Evolutionary conservation across 2,329 filamentous ascomycete genomes (phyloP), one percentile per base, ranked within the genome.

Genomic region (Cladosporium sp.): DNA sequence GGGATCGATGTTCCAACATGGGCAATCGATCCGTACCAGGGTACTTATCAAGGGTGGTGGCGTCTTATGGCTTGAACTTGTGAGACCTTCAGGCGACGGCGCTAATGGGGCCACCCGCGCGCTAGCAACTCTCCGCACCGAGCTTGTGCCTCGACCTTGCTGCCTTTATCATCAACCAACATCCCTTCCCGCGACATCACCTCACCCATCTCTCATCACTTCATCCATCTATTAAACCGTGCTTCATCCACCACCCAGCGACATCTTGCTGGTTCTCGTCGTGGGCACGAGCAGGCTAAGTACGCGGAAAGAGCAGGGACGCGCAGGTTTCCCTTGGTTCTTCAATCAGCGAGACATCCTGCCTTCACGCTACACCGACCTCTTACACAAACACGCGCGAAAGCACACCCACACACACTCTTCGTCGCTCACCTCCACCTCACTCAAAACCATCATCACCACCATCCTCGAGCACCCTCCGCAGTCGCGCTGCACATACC

Each of bases 251-350:
- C 32, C 15, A 38, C 19, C 15, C 36, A 38, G 36, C 36, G 19
- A 13, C 12, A 20, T 22, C 16, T 20, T 38, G 36, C 36, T 38
- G 19, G 11, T n/a, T 12, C 15, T 40, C 38, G 36, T 25, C 45
- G 45, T 18, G 18, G 38, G 27, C 45, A 33, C 45, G 36, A 36
- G 45, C 45, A 48, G 45, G 45, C 45, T 48, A 48, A 48, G 45
- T 48, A 48, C 45, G 45, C 45, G 32, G 22, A 33, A 40, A 48
- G 45, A 48, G 45, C 45, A 30, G 36, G 45, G 36, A 48, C 27
- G 32, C 25, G 13, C 29, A 35, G 29, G 5, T 35, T 48, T 40
- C 27, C 25, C 36, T 33, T 40, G 15, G 13, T 48, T 30, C 9
- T 27, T 27, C 22, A 27, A 27, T 5, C 36, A 47, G 43, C 43